Evolutionary conservation across 306 rosid species (phyloP).

Genomic region (Sphenostylis stenocarpa): DNA sequence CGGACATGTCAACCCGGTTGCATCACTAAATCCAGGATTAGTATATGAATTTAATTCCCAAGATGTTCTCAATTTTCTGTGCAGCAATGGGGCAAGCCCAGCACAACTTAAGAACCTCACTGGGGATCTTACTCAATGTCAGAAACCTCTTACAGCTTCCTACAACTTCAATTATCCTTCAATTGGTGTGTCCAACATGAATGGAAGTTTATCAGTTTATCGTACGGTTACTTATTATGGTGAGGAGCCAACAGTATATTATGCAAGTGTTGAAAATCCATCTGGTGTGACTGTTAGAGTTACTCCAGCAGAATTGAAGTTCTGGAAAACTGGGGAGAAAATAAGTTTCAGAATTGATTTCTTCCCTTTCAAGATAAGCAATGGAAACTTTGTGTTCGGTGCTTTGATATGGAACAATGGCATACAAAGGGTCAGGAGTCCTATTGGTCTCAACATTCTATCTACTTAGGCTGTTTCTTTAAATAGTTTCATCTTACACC

Average conservation of each 20-base stretch:
- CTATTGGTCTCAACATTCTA: conserved; percentile 55
- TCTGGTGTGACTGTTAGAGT: conserved; percentile 52
- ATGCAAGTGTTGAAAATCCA: conserved; percentile 52
- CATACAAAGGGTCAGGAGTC: conserved; percentile 60
- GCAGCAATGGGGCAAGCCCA: conserved; percentile 57
- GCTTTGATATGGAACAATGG: conserved; percentile 69
- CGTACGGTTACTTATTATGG: conserved; percentile 61
- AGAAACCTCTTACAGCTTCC: conserved; percentile 44
- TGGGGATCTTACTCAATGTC: conserved; percentile 41
- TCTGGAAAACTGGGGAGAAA: conserved; percentile 43
- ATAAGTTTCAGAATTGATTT: conserved; percentile 50
- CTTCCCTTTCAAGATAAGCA: conserved; percentile 45
- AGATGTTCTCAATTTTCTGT: conserved; percentile 61
- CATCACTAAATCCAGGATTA: conserved; percentile 61
- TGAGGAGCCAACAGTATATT: conserved; percentile 44
- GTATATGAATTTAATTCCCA: conserved; percentile 55
- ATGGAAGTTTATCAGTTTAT: conserved; percentile 59
- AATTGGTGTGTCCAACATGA: conserved; percentile 65
- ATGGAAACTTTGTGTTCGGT: conserved; percentile 72
- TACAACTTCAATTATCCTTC: conserved; percentile 75
- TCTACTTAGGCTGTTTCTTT: too few relatives aligned
- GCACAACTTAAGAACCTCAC: conserved; percentile 63
- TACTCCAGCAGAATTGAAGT: conserved; percentile 41
- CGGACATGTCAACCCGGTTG: conserved; percentile 60
- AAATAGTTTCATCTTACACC: too few relatives aligned